A percentile compares a stretch with the other conserved stretches of the same genome.
These are phyloP conservation scores for Amoebophrya sp. DNA, from an alignment of 169 alveolate species.

Conservation along the genomic window DNA sequence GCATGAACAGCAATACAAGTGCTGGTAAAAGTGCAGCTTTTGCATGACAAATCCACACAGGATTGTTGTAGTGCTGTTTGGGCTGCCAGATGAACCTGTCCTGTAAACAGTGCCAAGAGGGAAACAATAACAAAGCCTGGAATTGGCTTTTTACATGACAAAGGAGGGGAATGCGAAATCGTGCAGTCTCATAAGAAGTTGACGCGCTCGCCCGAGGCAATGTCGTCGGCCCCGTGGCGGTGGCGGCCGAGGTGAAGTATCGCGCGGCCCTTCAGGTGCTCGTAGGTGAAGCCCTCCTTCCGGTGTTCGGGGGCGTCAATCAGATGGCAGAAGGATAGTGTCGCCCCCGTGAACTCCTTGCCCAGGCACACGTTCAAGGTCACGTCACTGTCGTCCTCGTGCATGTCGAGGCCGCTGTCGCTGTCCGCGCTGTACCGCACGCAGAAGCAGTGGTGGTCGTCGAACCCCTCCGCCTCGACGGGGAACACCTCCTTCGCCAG, in stretches of 20 bases:
- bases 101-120: no score
- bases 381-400: constrained; percentile 16
- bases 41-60: no score
- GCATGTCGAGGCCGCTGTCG: constrained; percentile 34
- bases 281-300: background rate
- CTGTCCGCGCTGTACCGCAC: constrained; percentile 45
- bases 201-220: background rate
- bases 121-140: no score
- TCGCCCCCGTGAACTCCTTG: background rate
- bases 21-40: no score
- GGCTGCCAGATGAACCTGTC: no score
- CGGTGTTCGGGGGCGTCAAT: background rate
- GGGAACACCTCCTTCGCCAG: constrained; percentile 36
- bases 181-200: no score
- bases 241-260: background rate
- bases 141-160: no score
- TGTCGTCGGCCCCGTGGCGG: constrained; percentile 29
- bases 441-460: constrained; percentile 43
- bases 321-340: background rate
- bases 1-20: no score
- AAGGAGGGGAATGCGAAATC: no score
- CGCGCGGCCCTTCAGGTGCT: background rate
- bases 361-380: constrained; percentile 30
- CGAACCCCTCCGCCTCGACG: constrained; percentile 36
- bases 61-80: no score